Conservation (phyloP, 257 asterid genomes). For the Penstemon newberryi region DNA sequence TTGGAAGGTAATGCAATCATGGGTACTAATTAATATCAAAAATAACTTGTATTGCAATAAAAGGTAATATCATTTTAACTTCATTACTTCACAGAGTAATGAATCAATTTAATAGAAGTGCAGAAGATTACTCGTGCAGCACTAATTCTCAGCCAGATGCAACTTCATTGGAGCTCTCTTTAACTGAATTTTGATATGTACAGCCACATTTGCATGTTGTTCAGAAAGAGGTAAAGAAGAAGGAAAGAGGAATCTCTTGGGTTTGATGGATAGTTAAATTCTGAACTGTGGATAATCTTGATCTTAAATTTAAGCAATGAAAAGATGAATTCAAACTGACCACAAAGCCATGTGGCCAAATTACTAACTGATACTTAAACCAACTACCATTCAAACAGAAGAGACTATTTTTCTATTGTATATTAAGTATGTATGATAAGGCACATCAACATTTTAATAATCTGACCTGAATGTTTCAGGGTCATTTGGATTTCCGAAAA, state of each 20-base stretch:
- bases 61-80: constrained; percentile 6
- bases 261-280: not conserved
- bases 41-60: not conserved
- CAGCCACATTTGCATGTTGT: constrained; percentile 13
- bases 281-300: constrained; percentile 12
- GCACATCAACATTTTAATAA: constrained; percentile 1
- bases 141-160: constrained; percentile 17
- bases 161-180: constrained; percentile 12
- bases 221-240: constrained; percentile 14
- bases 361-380: constrained; percentile 1
- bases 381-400: not conserved
- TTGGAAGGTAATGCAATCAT: not conserved
- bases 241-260: constrained; percentile 13
- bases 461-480: constrained; percentile 88
- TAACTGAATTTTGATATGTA: constrained; percentile 19
- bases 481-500: constrained; percentile 95
- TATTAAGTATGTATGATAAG: constrained; percentile 16
- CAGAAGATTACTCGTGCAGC: constrained; percentile 10
- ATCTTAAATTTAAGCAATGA: constrained; percentile 14
- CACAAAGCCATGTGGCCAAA: not conserved
- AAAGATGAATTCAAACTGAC: constrained; percentile 17
- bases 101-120: constrained; percentile 7
- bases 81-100: constrained; percentile 11
- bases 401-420: constrained; percentile 7
- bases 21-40: too few species aligned